Evolutionary conservation across 2,329 filamentous ascomycete species (phyloP).

Genomic region (Sclerotinia minor): DNA sequence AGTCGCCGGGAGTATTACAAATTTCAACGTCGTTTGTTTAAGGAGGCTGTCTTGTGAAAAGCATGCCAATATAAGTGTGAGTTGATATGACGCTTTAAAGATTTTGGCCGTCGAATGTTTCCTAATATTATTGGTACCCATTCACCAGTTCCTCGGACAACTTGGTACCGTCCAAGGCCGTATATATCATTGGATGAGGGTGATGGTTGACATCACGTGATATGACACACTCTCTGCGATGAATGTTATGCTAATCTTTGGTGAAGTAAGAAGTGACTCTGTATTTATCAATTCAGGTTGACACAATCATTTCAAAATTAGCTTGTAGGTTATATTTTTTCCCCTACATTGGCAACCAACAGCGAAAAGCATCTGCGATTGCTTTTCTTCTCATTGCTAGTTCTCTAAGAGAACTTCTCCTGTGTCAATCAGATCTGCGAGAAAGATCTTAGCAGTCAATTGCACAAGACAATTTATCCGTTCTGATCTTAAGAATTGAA

Average conservation of each 20-base stretch:
- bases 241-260: not conserved
- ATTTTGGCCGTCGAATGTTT: not conserved
- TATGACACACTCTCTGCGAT: not conserved
- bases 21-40: constrained; percentile 1
- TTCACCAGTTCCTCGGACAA: not conserved
- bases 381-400: not conserved
- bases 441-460: not conserved
- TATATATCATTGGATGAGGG: not conserved
- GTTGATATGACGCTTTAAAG: not conserved
- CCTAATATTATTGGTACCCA: no score
- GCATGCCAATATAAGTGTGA: not conserved
- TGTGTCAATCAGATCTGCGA: not conserved
- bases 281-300: not conserved
- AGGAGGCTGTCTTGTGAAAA: not conserved
- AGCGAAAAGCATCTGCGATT: not conserved
- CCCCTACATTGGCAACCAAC: no score
- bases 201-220: not conserved
- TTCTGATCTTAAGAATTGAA: not conserved
- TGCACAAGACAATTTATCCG: not conserved
- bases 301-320: not conserved
- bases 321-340: not conserved
- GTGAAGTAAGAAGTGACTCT: not conserved
- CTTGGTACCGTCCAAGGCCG: not conserved
- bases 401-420: no score
- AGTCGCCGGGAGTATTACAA: not conserved